Conservation (phyloP, 805 yeast species). For the Candida maris region DNA sequence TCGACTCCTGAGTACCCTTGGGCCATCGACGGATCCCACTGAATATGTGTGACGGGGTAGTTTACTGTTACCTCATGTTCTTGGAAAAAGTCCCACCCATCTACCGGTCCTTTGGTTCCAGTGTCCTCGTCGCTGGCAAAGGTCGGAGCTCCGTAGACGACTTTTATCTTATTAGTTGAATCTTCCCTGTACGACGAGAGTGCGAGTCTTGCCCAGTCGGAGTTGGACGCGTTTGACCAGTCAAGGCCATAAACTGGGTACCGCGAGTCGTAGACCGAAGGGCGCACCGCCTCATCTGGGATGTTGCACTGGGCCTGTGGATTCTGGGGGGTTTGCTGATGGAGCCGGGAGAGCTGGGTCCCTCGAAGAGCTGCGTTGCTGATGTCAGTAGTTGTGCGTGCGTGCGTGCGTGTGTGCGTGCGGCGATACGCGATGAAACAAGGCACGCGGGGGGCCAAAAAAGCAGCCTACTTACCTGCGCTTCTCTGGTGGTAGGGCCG, state of each 20-base stretch:
- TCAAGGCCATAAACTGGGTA: conserved; percentile 51
- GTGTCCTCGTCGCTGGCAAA: conserved; percentile 18
- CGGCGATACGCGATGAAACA: too few relatives aligned
- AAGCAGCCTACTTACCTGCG: conserved; percentile 10
- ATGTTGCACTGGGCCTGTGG: conserved; percentile 6
- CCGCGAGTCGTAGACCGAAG: conserved; percentile 45
- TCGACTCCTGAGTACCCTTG: conserved; percentile 29
- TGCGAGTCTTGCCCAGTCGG: conserved; percentile 51
- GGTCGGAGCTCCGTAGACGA: conserved; percentile 37
- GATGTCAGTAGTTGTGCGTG: not conserved
- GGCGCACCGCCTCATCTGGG: conserved; percentile 12
- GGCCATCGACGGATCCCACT: conserved; percentile 61
- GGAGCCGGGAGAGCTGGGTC: not conserved
- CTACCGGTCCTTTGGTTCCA: conserved; percentile 18
- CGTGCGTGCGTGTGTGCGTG: not conserved
- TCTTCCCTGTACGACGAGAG: conserved; percentile 82
- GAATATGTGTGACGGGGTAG: conserved; percentile 67
- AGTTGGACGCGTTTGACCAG: conserved; percentile 40
- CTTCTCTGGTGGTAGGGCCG: conserved; percentile 20
- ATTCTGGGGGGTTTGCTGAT: conserved; percentile 1
- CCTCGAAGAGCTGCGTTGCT: not conserved
- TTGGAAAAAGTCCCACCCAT: conserved; percentile 41
- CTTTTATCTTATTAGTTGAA: conserved; percentile 58
- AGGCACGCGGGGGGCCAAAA: too few relatives aligned
- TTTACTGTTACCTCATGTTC: conserved; percentile 52